Evolutionary conservation across 2,329 filamentous ascomycete species (phyloP).

Genomic region (Annulohypoxylon truncatum): DNA sequence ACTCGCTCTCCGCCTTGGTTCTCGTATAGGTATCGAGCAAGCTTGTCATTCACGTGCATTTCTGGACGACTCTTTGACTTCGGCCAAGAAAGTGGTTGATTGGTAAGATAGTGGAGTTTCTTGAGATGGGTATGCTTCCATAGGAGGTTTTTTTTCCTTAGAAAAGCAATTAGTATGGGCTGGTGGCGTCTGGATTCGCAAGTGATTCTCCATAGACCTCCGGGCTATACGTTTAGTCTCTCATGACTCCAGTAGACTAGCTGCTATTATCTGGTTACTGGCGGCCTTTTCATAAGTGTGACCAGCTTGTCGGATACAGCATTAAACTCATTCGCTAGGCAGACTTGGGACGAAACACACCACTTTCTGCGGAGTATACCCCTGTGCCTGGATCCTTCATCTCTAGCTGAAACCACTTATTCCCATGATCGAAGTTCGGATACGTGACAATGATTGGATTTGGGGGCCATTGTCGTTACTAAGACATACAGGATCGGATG

Average conservation of each 20-base stretch:
- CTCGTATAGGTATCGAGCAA: conserved; percentile 26
- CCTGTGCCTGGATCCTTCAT: conserved; percentile 29
- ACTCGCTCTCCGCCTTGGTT: conserved; percentile 4
- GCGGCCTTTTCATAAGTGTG: neutral
- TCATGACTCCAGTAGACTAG: neutral
- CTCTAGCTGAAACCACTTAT: conserved; percentile 30
- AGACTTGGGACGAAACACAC: conserved; percentile 11
- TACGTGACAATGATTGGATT: conserved; percentile 4
- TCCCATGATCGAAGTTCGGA: conserved; percentile 12
- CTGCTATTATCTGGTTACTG: neutral
- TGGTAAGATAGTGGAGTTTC: conserved; percentile 20
- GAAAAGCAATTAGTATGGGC: conserved; percentile 9
- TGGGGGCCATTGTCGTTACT: conserved; percentile 9
- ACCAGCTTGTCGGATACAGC: conserved; percentile 4
- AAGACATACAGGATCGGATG: neutral
- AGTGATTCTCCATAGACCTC: conserved; percentile 8
- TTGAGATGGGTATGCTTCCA: conserved; percentile 30
- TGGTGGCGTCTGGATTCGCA: conserved; percentile 17
- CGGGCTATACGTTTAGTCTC: conserved; percentile 5
- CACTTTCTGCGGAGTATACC: conserved; percentile 7
- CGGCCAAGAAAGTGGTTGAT: conserved; percentile 8
- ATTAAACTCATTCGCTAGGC: neutral
- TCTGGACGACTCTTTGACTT: conserved; percentile 9
- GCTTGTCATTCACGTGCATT: neutral
- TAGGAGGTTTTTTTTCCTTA: conserved; percentile 2